Conservation (phyloP, 164 flowering plant genomes). For the Santalum album region DNA sequence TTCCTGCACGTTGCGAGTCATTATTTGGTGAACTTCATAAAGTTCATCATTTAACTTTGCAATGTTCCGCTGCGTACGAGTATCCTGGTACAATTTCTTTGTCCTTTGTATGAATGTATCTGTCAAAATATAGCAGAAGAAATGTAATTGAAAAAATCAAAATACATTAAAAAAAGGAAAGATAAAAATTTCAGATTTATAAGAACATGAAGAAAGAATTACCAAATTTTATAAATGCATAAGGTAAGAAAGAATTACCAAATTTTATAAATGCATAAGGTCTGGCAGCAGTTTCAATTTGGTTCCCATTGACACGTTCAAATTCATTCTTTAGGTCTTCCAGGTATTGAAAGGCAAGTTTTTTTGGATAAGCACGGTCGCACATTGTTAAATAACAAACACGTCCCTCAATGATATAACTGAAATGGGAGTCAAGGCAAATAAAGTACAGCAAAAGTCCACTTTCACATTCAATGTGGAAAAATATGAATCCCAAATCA, state of each 20-base stretch:
- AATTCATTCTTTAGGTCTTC: constrained; percentile 89
- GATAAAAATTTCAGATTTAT: background rate
- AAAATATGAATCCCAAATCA: too few relatives aligned
- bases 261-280: constrained; percentile 90
- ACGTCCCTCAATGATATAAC: constrained; percentile 85
- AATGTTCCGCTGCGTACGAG: constrained; percentile 78
- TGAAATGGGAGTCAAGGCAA: constrained; percentile 43
- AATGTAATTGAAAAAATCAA: constrained; percentile 9
- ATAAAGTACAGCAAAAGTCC: background rate
- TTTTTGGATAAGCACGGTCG: constrained; percentile 89
- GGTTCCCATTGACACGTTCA: constrained; percentile 76
- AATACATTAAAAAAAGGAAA: background rate
- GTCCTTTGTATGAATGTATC: constrained; percentile 93
- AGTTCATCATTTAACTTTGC: constrained; percentile 89
- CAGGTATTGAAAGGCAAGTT: constrained; percentile 81
- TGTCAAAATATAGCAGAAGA: constrained; percentile 20
- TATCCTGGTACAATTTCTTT: constrained; percentile 82
- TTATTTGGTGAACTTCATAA: constrained; percentile 91
- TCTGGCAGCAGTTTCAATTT: constrained; percentile 93
- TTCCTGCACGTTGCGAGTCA: constrained; percentile 97
- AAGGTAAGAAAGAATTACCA: constrained; percentile 30
- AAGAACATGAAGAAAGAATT: constrained; percentile 4
- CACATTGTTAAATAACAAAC: constrained; percentile 94
- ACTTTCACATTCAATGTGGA: constrained; percentile 3
- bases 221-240: constrained; percentile 78